Percentiles rank a stretch among this genome's conserved stretches.
Evolutionary conservation across 441 rosid species (phyloP).

Genomic region (Raphanus hybrid): DNA sequence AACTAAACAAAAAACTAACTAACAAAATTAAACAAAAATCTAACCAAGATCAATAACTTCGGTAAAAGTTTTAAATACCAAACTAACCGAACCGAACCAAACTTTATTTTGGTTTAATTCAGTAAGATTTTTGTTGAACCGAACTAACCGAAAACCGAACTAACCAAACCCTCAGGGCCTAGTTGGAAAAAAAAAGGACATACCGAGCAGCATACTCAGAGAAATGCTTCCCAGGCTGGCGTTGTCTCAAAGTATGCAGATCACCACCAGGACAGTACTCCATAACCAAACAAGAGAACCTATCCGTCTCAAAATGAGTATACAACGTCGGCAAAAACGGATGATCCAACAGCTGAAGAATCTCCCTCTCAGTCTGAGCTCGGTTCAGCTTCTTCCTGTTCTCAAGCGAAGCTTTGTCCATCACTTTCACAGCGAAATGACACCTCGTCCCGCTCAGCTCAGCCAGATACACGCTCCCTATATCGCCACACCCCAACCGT

Average conservation of each 20-base stretch:
- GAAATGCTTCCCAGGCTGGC: conserved; percentile 94
- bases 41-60: no score
- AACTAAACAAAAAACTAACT: no score
- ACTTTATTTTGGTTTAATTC: no score
- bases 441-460: conserved; percentile 88
- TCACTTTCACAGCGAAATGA: conserved; percentile 94
- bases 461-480: conserved; percentile 93
- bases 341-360: conserved; percentile 91
- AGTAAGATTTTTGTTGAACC: no score
- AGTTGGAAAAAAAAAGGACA: conserved; percentile 17
- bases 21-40: no score
- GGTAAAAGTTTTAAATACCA: no score
- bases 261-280: conserved; percentile 99
- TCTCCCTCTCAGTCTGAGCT: conserved; percentile 98
- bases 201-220: conserved; percentile 97
- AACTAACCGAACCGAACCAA: no score
- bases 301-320: conserved; percentile 92
- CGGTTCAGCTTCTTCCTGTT: conserved; percentile 88
- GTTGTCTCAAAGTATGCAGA: conserved; percentile 89
- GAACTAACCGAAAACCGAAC: no score
- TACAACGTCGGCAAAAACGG: conserved; percentile 96
- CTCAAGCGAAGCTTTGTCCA: conserved; percentile 98
- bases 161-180: no score
- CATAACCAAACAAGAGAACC: conserved; percentile 95
- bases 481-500: conserved; percentile 96